phyloP scores from a whole-genome alignment of 2,329 filamentous ascomycete species.

The Ophiostoma australiae region DNA sequence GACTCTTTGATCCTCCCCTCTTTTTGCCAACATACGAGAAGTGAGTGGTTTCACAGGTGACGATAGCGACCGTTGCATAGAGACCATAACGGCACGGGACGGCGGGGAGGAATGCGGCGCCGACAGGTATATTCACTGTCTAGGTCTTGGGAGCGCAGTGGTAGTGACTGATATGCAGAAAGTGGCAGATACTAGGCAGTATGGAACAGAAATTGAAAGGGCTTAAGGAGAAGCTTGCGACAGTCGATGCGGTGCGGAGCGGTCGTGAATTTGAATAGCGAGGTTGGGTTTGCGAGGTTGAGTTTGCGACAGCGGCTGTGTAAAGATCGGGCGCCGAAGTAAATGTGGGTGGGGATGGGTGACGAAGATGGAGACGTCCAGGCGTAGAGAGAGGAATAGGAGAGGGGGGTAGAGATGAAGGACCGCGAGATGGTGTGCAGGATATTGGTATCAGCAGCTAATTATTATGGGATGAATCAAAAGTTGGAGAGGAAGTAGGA shows the following conservation, averaged over 20 bases:
- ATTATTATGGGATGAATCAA: background rate
- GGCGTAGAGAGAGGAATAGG: background rate
- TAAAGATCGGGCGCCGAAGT: background rate
- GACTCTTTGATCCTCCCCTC: background rate
- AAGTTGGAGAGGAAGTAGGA: background rate
- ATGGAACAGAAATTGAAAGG: background rate
- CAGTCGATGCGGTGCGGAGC: background rate
- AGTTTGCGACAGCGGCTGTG: background rate
- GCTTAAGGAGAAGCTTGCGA: background rate
- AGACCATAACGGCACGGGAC: slow-evolving; percentile 45
- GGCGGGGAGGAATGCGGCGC: background rate
- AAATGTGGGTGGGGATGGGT: slow-evolving; percentile 2
- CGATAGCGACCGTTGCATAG: slow-evolving; percentile 59
- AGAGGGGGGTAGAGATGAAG: background rate
- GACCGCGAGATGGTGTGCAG: background rate
- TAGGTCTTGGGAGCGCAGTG: background rate
- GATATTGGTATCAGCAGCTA: background rate
- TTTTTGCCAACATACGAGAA: slow-evolving; percentile 32
- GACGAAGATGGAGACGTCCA: background rate
- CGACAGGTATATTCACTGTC: background rate
- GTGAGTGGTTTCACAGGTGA: slow-evolving; percentile 56
- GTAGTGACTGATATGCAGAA: background rate
- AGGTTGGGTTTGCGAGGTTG: slow-evolving; percentile 5
- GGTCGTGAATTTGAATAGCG: background rate
- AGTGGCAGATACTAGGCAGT: background rate